Evolutionary conservation across 352 stramenopile species (phyloP).

Genomic region (Halophytophthora polymorphica): DNA sequence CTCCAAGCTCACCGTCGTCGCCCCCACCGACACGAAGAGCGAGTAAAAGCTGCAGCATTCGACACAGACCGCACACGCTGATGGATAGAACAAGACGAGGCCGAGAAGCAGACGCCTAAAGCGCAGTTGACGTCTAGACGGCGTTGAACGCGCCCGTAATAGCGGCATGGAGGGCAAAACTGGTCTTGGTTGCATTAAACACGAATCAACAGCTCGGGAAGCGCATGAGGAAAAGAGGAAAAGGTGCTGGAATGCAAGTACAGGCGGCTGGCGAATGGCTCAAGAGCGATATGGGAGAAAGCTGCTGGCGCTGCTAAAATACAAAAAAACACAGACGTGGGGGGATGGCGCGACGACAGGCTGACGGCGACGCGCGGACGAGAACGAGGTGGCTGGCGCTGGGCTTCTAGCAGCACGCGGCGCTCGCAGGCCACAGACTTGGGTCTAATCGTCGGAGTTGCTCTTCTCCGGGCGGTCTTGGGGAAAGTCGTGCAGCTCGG

Average conservation of each 20-base stretch:
- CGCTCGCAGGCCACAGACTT: no score
- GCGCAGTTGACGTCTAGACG: no score
- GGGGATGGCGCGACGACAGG: constrained; percentile 10
- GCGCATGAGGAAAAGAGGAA: constrained; percentile 14
- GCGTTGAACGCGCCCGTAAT: no score
- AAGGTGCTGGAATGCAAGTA: constrained; percentile 25
- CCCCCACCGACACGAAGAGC: constrained; percentile 1
- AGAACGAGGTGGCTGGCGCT: no score
- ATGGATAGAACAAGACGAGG: no score
- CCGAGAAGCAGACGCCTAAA: no score
- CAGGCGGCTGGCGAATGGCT: constrained; percentile 20
- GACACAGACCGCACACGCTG: no score
- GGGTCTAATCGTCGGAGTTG: no score
- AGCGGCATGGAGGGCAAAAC: constrained; percentile 24
- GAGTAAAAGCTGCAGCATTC: constrained; percentile 8
- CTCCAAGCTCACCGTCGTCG: constrained; percentile 3
- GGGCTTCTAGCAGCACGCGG: no score
- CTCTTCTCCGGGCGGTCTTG: no score
- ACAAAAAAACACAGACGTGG: constrained; percentile 28
- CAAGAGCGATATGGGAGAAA: constrained; percentile 7
- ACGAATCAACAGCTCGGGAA: constrained; percentile 12
- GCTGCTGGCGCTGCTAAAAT: constrained; percentile 33
- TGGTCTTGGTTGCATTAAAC: constrained; percentile 21
- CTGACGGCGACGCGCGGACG: constrained; percentile 25
- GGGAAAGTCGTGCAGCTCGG: no score